Base-by-base conservation (phyloP, 805 yeast species). In the Candida ovalis region DNA sequence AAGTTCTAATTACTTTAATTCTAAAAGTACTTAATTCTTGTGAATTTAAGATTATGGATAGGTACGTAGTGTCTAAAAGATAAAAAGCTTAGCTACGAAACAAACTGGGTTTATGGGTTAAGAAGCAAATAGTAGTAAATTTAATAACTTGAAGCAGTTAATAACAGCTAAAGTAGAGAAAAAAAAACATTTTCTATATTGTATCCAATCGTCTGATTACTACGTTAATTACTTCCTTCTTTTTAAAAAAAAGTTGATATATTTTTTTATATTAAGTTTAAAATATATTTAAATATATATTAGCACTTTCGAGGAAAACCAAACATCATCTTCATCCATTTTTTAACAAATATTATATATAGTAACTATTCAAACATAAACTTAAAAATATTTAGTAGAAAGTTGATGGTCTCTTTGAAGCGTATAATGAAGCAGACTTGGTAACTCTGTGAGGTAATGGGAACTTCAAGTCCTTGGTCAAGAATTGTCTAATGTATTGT, bases 381-480 rank as follows among this genome's bases (percentile, higher is more conserved):
- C 4, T 35, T n/a, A 35, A 35, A 35, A 35, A 35, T 49, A 58
- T 51, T 60, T 91, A 92, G 88, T 92, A 92, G 88, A 84, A 91
- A 73, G 99, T 94, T 69, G 96, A 74, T 75, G 98, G 98, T 78
- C 96, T 86, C 80, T 84, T 84, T 79, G 88, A 79, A 75, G 92
- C 81, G 82, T 79, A 94, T 74, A 89, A 76, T 76, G 84, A 80
- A 81, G 82, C 79, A 71, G 95, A 76, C 82, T 90, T 91, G 77
- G 81, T 86, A 74, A 91, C 82, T 82, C 98, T 92, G 96, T 94
- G 99, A 70, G 99, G 98, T 74, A 94, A 86, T 81, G 99, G 99
- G 97, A 94, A 94, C 80, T 89, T 88, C 80, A 94, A 86, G 79
- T 84, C 95, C 81, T 88, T 86, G 72, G 91, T 69, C 73, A 91